Percentiles rank a stretch among this genome's conserved stretches.
Conservation (phyloP, 2,329 filamentous ascomycete species). For the Aspergillus aculeatinus region DNA sequence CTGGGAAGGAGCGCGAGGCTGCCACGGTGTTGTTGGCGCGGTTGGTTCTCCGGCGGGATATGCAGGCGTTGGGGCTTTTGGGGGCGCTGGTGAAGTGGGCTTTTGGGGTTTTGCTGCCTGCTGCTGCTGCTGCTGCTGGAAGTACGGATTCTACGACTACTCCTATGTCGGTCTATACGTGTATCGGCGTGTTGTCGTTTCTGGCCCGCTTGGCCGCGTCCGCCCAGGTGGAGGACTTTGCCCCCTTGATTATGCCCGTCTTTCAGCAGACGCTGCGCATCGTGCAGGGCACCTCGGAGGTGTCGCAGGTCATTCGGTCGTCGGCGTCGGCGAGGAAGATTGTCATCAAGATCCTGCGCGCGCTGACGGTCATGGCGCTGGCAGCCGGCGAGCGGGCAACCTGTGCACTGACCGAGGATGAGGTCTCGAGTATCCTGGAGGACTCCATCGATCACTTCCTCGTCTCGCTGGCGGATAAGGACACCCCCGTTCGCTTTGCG, state of each 20-base stretch:
- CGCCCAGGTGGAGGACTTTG: constrained; percentile 72
- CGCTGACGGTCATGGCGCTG: constrained; percentile 66
- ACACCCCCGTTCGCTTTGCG: constrained; percentile 85
- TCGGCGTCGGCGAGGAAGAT: constrained; percentile 80
- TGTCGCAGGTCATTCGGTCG: constrained; percentile 58
- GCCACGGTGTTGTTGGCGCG: constrained; percentile 81
- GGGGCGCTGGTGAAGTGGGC: constrained; percentile 69
- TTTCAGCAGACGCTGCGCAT: constrained; percentile 65
- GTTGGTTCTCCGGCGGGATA: constrained; percentile 79
- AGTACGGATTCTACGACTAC: constrained; percentile 27
- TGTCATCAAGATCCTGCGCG: constrained; percentile 79
- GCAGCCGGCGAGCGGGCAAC: constrained; percentile 46
- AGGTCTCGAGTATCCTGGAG: constrained; percentile 63
- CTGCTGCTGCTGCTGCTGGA: constrained; percentile 8
- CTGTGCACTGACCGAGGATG: constrained; percentile 29
- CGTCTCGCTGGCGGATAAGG: constrained; percentile 75
- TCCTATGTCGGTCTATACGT: constrained; percentile 64
- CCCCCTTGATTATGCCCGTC: constrained; percentile 62
- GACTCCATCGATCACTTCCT: constrained; percentile 79
- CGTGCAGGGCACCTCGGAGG: constrained; percentile 50
- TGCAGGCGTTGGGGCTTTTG: constrained; percentile 75
- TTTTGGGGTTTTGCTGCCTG: constrained; percentile 57
- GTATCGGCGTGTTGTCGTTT: constrained; percentile 76
- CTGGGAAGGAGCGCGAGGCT: constrained; percentile 86
- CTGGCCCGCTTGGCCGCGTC: constrained; percentile 72